Evolutionary conservation across 352 stramenopile species (phyloP), one percentile per base, ranked within the genome.

Genomic region (Globisporangium irregulare): DNA sequence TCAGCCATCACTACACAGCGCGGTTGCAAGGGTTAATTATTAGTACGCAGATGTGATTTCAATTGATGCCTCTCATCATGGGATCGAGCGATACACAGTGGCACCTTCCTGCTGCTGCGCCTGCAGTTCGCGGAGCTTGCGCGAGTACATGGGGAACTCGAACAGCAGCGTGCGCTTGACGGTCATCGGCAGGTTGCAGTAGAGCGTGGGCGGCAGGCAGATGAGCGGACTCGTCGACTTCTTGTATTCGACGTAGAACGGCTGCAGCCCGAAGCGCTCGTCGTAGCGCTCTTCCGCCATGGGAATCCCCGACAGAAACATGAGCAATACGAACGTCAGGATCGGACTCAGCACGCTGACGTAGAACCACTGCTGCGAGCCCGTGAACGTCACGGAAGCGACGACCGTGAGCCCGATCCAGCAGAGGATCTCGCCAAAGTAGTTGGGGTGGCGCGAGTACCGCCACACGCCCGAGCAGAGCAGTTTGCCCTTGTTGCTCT

Each of bases 381-480:
- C 64, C n/a, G 60, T 69, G 61, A 87, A 85, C 59, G 72, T 86
- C 22, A 74, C 64, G 36, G 77, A 77, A 29, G 74, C 71, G 8
- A 87, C 27, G 25, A 89, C 51, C 1, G 79, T 86, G 15, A 91
- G 22, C 12, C 84, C 84, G 57, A 84, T 65, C 92, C 92, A 98
- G 76, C 93, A 95, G 36, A 96, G 50, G n/a, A 98, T 93, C 78
- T 98, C 94, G 24, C 91, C 92, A 62, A 97, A 92, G 75, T 98
- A 98, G 66, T 98, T 98, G 0, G 94, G 92, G 77, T 98, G 94
- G 22, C 93, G 85, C 43, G 80, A 95, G 58, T 91, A 96, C n/a
- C 73, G 73, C 91, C 91, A 97, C 29, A 97, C 76, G 22, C 88
- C 86, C 4, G 70, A 79, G 27, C 64, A 70, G 32, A 94, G 76